These are phyloP conservation scores for Exophiala sideris DNA, from an alignment of 2,329 filamentous ascomycete genomes.

Conservation along the genomic window DNA sequence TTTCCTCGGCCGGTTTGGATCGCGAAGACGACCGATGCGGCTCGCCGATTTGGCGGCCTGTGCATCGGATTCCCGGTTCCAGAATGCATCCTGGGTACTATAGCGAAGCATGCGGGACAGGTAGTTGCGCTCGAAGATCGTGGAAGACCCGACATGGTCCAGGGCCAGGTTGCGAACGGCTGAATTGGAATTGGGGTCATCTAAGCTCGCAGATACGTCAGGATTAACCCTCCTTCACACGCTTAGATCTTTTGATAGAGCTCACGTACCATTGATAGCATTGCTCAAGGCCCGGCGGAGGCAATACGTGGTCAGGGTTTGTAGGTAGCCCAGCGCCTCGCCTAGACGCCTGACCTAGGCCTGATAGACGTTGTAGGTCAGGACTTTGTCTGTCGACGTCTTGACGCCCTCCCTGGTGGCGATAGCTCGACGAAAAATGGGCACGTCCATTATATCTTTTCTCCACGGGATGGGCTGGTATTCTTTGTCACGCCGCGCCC, in stretches of 20 bases:
- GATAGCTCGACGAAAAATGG: slow-evolving; percentile 4
- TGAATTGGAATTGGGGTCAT: slow-evolving; percentile 3
- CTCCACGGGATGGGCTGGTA: slow-evolving; percentile 3
- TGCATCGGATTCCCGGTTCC: not conserved
- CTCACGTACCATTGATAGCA: slow-evolving; percentile 1
- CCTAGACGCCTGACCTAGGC: slow-evolving; percentile 3
- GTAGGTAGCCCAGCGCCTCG: slow-evolving; percentile 1
- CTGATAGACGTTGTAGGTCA: slow-evolving; percentile 5
- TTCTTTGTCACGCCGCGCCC: not conserved
- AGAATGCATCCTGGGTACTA: slow-evolving; percentile 3
- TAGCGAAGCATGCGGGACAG: slow-evolving; percentile 6
- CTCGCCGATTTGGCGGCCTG: not conserved
- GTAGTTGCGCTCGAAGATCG: slow-evolving; percentile 8
- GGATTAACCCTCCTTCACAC: not conserved
- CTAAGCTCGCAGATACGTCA: not conserved
- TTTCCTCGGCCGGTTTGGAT: slow-evolving; percentile 4
- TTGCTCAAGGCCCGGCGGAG: slow-evolving; percentile 3
- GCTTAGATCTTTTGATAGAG: not conserved
- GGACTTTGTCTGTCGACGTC: not conserved
- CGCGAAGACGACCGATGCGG: slow-evolving; percentile 6
- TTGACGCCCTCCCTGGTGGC: slow-evolving; percentile 1
- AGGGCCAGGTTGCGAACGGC: slow-evolving; percentile 2
- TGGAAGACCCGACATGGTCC: slow-evolving; percentile 1
- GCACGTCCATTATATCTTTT: slow-evolving; percentile 1
- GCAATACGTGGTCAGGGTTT: slow-evolving; percentile 2